Conservation (phyloP, 441 rosid genomes). For the Gossypium davidsonii region DNA sequence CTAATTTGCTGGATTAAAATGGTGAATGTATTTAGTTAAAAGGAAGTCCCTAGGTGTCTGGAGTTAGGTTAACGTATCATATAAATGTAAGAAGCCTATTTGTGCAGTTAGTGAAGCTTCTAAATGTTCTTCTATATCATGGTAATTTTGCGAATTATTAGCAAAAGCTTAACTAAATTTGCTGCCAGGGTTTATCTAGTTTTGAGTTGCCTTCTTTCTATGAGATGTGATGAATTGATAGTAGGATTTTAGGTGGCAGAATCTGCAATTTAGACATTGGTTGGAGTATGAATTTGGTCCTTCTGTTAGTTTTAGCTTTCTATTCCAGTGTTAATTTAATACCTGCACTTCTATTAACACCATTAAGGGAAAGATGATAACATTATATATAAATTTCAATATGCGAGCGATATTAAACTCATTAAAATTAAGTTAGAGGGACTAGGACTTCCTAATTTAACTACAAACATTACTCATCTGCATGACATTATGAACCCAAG, state of each 20-base stretch:
- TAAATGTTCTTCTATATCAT: constrained; percentile 2
- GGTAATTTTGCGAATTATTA: neutral
- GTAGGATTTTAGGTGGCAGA: constrained; percentile 1
- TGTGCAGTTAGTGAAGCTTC: neutral
- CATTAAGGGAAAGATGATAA: neutral
- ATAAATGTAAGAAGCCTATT: neutral
- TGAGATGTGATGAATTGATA: neutral
- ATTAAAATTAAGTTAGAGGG: neutral
- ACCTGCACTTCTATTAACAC: neutral
- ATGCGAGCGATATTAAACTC: neutral
- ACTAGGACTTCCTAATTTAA: neutral
- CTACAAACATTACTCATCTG: neutral
- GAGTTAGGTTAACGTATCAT: neutral
- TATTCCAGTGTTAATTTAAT: neutral
- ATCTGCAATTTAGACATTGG: neutral
- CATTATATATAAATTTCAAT: neutral
- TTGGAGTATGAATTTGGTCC: neutral
- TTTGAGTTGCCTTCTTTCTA: constrained; percentile 1
- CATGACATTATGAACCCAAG: constrained; percentile 1
- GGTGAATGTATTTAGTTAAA: neutral
- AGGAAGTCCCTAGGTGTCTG: constrained; percentile 1
- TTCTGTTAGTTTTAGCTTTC: neutral
- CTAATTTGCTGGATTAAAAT: neutral
- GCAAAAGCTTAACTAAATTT: neutral
- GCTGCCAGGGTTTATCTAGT: neutral